A percentile compares a stretch with the other conserved stretches of the same genome.
Conservation (phyloP, 768 basidiomycete species). For the Termitomyces titanicus region DNA sequence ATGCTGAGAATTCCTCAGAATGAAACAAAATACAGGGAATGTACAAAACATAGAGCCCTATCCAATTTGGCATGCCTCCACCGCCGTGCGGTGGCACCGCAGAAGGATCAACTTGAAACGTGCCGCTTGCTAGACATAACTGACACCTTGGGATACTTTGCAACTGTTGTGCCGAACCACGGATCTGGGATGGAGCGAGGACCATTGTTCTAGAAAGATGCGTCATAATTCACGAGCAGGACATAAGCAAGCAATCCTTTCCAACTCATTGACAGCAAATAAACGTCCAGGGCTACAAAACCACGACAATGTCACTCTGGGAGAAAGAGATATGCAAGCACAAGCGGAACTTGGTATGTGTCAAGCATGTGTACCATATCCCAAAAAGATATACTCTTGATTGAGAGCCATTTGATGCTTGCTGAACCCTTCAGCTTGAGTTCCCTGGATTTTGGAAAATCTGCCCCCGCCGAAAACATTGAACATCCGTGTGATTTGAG, state of each 20-base stretch:
- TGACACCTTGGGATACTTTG: constrained; percentile 30
- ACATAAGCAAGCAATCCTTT: constrained; percentile 39
- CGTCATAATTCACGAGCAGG: constrained; percentile 36
- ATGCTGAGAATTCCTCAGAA: not conserved
- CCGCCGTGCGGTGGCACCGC: too few species aligned
- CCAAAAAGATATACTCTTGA: constrained; percentile 24
- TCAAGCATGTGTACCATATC: constrained; percentile 23
- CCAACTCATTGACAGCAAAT: constrained; percentile 41
- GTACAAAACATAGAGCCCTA: not conserved
- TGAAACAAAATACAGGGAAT: not conserved
- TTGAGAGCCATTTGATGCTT: constrained; percentile 26
- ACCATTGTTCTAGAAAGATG: constrained; percentile 27
- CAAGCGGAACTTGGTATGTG: not conserved
- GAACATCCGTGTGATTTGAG: constrained; percentile 10
- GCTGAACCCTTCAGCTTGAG: constrained; percentile 15
- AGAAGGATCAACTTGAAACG: not conserved
- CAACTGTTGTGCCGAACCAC: constrained; percentile 1
- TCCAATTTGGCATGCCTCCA: not conserved
- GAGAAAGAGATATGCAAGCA: not conserved
- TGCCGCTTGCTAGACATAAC: constrained; percentile 31
- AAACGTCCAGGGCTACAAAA: constrained; percentile 37
- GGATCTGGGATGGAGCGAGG: constrained; percentile 13
- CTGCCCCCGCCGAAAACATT: constrained; percentile 36
- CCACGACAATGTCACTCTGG: not conserved
- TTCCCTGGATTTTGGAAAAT: constrained; percentile 27